Evolutionary conservation across 1,284 basidiomycete species (phyloP).

Genomic region (Tylopilus orsonianus): DNA sequence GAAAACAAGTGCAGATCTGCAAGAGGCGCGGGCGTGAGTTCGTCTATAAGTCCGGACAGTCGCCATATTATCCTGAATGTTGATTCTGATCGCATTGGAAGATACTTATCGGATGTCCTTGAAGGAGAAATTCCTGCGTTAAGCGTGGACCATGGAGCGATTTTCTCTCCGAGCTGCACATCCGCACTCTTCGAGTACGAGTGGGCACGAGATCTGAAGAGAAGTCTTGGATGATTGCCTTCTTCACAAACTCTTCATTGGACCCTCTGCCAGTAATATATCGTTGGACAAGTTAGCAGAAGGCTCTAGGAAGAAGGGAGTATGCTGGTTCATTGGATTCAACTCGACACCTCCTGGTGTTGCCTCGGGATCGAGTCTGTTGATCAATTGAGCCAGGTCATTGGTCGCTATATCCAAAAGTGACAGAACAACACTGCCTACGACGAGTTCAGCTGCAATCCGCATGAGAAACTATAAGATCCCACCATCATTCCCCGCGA

Average conservation of each 20-base stretch:
- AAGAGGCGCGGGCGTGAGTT: slow-evolving; percentile 52
- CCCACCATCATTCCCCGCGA: slow-evolving; percentile 51
- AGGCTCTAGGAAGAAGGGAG: slow-evolving; percentile 18
- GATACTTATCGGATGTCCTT: too few species aligned
- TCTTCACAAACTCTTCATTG: slow-evolving; percentile 38
- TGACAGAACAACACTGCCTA: slow-evolving; percentile 55
- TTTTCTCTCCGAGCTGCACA: slow-evolving; percentile 52
- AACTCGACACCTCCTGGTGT: slow-evolving; percentile 59
- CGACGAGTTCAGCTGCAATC: slow-evolving; percentile 9
- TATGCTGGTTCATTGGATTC: slow-evolving; percentile 39
- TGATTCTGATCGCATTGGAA: slow-evolving; percentile 16
- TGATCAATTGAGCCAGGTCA: slow-evolving; percentile 74
- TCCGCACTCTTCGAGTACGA: slow-evolving; percentile 35
- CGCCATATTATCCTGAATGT: slow-evolving; percentile 12
- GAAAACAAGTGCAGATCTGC: slow-evolving; percentile 51
- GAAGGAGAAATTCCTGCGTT: slow-evolving; percentile 49
- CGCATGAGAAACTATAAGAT: slow-evolving; percentile 8
- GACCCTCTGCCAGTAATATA: slow-evolving; percentile 36
- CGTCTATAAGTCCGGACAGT: slow-evolving; percentile 46
- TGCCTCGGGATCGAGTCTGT: slow-evolving; percentile 69
- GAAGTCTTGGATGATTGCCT: slow-evolving; percentile 54
- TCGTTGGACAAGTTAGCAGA: background rate
- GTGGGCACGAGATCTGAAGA: slow-evolving; percentile 59
- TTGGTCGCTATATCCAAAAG: slow-evolving; percentile 74
- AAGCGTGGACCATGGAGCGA: slow-evolving; percentile 60